A percentile compares a stretch with the other conserved stretches of the same genome.
phyloP scores from a whole-genome alignment of 108 stramenopile species.

The Fragilariopsis cylindrus region DNA sequence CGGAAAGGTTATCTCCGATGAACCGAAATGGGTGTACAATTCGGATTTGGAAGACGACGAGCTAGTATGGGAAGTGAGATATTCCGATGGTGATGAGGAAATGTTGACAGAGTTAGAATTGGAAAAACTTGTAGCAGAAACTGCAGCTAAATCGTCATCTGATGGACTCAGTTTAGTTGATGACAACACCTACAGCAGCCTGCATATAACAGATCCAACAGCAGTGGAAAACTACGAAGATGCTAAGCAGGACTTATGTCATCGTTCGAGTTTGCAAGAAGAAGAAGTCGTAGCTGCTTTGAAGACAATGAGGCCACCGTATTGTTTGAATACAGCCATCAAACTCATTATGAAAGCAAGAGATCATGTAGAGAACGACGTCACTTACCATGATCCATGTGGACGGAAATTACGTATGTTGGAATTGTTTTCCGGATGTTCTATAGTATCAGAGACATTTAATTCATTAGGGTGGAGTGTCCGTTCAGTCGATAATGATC shows the following conservation, averaged over 20 bases:
- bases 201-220: neutral
- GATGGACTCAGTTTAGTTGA: neutral
- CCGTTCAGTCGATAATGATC: slow-evolving; percentile 16
- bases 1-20: neutral
- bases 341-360: slow-evolving; percentile 7
- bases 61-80: slow-evolving; percentile 9
- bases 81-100: neutral
- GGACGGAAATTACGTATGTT: neutral
- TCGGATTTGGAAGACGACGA: neutral
- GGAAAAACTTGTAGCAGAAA: neutral
- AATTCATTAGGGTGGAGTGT: neutral
- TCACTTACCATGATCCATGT: neutral
- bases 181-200: neutral
- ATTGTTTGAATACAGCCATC: slow-evolving; percentile 1
- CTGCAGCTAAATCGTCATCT: neutral
- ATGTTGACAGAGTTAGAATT: neutral
- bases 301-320: neutral
- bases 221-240: neutral
- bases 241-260: neutral
- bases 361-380: neutral
- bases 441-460: slow-evolving; percentile 15
- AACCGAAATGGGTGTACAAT: slow-evolving; percentile 3
- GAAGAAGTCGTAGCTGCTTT: neutral
- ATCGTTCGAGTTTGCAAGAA: neutral
- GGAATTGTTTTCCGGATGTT: slow-evolving; percentile 22